Conservation (phyloP, 2,329 filamentous ascomycete species). For the Aspergillus pseudonomiae region DNA sequence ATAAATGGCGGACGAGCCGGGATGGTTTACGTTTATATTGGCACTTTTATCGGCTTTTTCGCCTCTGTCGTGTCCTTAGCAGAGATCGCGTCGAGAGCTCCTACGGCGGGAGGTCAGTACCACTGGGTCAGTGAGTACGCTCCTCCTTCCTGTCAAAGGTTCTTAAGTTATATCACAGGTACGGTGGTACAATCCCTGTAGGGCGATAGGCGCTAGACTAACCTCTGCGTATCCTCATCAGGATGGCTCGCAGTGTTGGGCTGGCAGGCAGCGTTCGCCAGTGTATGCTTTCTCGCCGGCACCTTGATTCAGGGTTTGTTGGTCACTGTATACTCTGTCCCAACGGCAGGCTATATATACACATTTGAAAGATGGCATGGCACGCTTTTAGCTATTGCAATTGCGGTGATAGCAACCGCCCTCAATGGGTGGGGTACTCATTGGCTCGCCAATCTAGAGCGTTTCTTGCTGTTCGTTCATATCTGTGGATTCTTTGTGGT, state of each 20-base stretch:
- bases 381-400: constrained; percentile 11
- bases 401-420: constrained; percentile 50
- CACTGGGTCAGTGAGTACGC: constrained; percentile 45
- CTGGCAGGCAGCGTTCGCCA: constrained; percentile 40
- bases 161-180: constrained; percentile 42
- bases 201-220: neutral
- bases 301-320: constrained; percentile 40
- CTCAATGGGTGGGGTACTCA: constrained; percentile 54
- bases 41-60: constrained; percentile 40
- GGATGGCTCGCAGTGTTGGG: constrained; percentile 43
- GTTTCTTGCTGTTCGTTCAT: constrained; percentile 54
- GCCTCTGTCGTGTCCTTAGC: constrained; percentile 41
- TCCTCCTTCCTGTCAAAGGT: constrained; percentile 33
- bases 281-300: constrained; percentile 36
- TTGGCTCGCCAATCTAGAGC: constrained; percentile 55
- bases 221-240: constrained; percentile 7
- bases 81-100: constrained; percentile 37
- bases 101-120: constrained; percentile 44
- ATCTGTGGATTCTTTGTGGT: constrained; percentile 48
- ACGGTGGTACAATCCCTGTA: neutral
- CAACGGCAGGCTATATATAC: constrained; percentile 38
- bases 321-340: constrained; percentile 33
- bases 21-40: constrained; percentile 40
- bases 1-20: constrained; percentile 38
- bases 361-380: neutral